phyloP scores from a whole-genome alignment of 805 yeast genomes.

The Saturnispora quitensis region DNA sequence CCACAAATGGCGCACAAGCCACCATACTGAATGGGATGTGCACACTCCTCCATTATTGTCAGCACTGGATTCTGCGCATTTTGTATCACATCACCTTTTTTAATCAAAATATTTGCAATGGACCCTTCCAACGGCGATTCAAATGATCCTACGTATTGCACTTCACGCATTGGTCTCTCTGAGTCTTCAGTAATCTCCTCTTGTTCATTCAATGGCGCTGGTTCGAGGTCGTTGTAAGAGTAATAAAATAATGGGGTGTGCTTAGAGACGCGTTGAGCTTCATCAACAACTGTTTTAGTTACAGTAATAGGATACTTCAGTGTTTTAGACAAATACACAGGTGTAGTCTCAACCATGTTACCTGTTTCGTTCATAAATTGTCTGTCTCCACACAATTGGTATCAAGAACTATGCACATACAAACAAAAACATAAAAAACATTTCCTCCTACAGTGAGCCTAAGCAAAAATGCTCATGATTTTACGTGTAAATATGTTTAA shows the following conservation, averaged over 20 bases:
- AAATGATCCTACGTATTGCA: conserved; percentile 64
- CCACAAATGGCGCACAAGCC: conserved; percentile 95
- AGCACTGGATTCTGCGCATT: conserved; percentile 39
- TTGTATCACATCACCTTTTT: conserved; percentile 52
- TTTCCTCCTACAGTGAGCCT: too few relatives aligned
- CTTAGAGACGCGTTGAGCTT: conserved; percentile 30
- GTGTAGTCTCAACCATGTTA: conserved; percentile 31
- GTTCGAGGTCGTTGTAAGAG: conserved; percentile 59
- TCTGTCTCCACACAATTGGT: not conserved
- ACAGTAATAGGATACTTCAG: conserved; percentile 63
- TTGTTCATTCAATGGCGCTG: conserved; percentile 40
- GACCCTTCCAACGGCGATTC: conserved; percentile 80
- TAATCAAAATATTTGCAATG: conserved; percentile 41
- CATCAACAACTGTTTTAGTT: conserved; percentile 39
- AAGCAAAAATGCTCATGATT: not conserved
- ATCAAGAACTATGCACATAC: not conserved
- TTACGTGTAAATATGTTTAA: not conserved
- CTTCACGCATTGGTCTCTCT: conserved; percentile 36
- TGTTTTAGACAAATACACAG: conserved; percentile 48
- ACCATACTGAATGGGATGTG: conserved; percentile 88
- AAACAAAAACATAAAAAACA: not conserved
- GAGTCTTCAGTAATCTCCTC: conserved; percentile 27
- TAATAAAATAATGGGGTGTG: conserved; percentile 51
- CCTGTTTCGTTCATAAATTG: not conserved
- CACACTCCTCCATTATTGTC: conserved; percentile 68